These are phyloP conservation scores for Pisolithus albus DNA, from an alignment of 768 basidiomycete genomes.

Conservation along the genomic window DNA sequence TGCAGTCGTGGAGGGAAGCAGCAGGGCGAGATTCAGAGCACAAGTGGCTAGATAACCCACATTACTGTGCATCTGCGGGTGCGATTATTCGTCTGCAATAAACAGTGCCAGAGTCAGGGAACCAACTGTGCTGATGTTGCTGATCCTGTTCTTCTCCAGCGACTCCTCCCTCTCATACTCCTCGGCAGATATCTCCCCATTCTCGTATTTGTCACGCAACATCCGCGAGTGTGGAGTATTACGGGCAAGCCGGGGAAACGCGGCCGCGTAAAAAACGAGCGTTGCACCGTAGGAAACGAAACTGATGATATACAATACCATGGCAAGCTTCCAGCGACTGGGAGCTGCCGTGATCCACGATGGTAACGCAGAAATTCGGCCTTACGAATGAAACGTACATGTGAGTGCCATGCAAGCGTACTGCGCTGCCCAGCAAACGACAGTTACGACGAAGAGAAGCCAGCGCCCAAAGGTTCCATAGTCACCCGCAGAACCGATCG, in stretches of 20 bases:
- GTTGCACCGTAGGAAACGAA: slow-evolving; percentile 78
- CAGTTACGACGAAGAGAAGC: slow-evolving; percentile 63
- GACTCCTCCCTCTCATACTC: slow-evolving; percentile 72
- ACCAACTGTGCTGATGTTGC: slow-evolving; percentile 74
- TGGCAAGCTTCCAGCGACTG: slow-evolving; percentile 64
- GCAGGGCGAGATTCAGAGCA: slow-evolving; percentile 60
- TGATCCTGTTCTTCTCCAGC: slow-evolving; percentile 77
- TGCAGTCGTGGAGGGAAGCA: slow-evolving; percentile 43
- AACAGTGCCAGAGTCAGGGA: background rate
- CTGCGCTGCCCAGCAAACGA: slow-evolving; percentile 76
- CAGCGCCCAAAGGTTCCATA: slow-evolving; percentile 60
- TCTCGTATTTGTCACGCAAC: slow-evolving; percentile 49
- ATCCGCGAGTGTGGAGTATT: slow-evolving; percentile 61
- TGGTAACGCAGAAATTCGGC: background rate
- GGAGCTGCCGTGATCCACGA: slow-evolving; percentile 37
- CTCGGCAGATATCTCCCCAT: slow-evolving; percentile 50
- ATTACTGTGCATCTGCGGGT: slow-evolving; percentile 60
- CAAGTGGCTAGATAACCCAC: slow-evolving; percentile 65
- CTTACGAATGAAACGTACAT: slow-evolving; percentile 32
- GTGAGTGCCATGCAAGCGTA: slow-evolving; percentile 73
- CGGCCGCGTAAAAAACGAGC: slow-evolving; percentile 71
- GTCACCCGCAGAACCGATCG: slow-evolving; percentile 45
- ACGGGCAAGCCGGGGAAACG: slow-evolving; percentile 74
- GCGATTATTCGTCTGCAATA: background rate
- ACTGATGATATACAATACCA: slow-evolving; percentile 74